These are phyloP conservation scores for Botrytis aclada DNA, from an alignment of 2,329 filamentous ascomycete genomes.

Conservation along the genomic window DNA sequence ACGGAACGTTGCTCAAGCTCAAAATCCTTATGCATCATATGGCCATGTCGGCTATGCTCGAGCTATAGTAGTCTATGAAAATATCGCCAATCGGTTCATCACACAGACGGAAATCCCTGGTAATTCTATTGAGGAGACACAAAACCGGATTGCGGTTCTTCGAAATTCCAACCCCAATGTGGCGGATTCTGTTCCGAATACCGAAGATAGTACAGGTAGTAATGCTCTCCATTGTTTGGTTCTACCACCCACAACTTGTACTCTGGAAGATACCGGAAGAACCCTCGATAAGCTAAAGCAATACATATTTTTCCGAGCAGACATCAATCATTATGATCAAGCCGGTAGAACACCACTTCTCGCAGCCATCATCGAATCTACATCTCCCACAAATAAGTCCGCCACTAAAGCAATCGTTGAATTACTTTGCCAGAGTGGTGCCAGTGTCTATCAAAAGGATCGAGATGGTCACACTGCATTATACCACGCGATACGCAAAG, in stretches of 20 bases:
- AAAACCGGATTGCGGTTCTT: conserved; percentile 8
- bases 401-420: conserved; percentile 4
- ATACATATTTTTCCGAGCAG: conserved; percentile 4
- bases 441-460: conserved; percentile 11
- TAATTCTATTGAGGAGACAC: background rate
- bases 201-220: background rate
- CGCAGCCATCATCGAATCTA: conserved; percentile 2
- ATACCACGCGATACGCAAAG: conserved; percentile 14
- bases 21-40: conserved; percentile 17
- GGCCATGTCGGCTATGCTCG: conserved; percentile 9
- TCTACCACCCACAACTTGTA: background rate
- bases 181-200: background rate
- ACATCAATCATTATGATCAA: conserved; percentile 18
- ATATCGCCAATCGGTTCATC: conserved; percentile 16
- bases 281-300: conserved; percentile 10
- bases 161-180: background rate
- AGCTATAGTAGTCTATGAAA: conserved; percentile 14
- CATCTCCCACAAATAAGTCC: background rate
- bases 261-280: background rate
- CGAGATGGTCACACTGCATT: conserved; percentile 12
- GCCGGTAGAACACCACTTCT: conserved; percentile 15
- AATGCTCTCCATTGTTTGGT: conserved; percentile 8
- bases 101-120: background rate
- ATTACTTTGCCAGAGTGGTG: background rate
- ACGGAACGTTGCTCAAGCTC: background rate